Evolutionary conservation across 2,329 filamentous ascomycete genomes (phyloP), one percentile per base, ranked within the genome.

Genomic region (Xylariaceae sp.): DNA sequence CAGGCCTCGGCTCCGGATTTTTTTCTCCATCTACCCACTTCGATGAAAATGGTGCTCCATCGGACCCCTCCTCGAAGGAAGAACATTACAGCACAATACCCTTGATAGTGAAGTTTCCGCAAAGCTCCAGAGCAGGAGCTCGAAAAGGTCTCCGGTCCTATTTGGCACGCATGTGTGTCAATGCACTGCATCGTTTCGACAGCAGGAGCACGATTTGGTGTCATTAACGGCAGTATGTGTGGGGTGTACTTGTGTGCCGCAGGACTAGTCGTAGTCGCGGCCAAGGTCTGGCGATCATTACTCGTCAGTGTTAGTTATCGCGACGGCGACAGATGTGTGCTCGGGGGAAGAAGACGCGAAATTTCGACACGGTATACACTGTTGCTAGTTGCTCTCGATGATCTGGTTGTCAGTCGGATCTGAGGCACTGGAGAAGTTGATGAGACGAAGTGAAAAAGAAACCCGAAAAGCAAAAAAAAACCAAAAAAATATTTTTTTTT

Each of bases 131-230:
- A 34, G 37, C 49, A 51, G 47, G 52, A 49, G 15, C 51, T 55
- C 44, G 15, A 23, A 53, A 37, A 41, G 51, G 34, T 60, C 56
- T 56, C 44, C n/a, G 9, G 39, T 51, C 59, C 53, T 57, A 56
- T 57, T 55, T 59, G 57, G 52, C 61, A 65, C 57, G 59, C 44
- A 44, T 30, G 5, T 55, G 53, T 64, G 58, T 56, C 63, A 64
- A 54, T 59, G 67, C 68, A 71, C 69, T 70, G 68, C 69, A 70
- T 70, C 69, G 65, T 67, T 68, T 64, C 69, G 66, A 71, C 64
- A 57, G 68, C 69, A 71, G 69, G 68, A 71, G 67, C 68, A 65
- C 62, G 59, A 41, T 58, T 60, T 66, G 63, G 53, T 59, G 65
- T 55, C 44, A 49, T 51, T 49, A 45, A 52, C 56, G 64, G 57